phyloP scores from a whole-genome alignment of 2,329 filamentous ascomycete species.

The Dactylellina leptospora region DNA sequence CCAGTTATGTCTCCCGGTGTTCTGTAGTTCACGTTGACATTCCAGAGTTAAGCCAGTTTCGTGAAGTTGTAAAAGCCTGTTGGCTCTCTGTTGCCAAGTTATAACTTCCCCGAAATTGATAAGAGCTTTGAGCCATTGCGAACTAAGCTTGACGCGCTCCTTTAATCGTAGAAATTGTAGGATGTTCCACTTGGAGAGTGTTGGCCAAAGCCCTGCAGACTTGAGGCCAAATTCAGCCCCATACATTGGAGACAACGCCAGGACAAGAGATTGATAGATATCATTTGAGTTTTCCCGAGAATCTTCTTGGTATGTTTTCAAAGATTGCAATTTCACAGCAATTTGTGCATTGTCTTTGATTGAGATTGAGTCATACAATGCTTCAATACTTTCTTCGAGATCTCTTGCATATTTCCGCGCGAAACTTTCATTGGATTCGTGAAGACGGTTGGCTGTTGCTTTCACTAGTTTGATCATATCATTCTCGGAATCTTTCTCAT shows the following conservation, averaged over 20 bases:
- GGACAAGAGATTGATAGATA: neutral
- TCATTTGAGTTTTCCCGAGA: neutral
- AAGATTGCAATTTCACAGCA: no score
- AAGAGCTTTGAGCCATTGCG: constrained; percentile 2
- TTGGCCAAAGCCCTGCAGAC: constrained; percentile 51
- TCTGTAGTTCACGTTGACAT: constrained; percentile 53
- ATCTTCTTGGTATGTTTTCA: no score
- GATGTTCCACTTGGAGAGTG: neutral
- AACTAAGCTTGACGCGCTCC: neutral
- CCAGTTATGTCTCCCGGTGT: constrained; percentile 14
- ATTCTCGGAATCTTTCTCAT: no score
- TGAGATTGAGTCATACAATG: neutral
- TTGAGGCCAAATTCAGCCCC: neutral
- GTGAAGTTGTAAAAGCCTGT: neutral
- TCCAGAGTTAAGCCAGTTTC: constrained; percentile 1
- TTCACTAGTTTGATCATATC: no score
- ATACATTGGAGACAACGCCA: neutral
- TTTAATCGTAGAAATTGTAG: constrained; percentile 11
- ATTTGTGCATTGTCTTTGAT: no score
- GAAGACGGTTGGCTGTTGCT: no score
- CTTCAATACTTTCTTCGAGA: constrained; percentile 15
- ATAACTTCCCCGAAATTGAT: constrained; percentile 19
- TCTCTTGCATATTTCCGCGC: constrained; percentile 10
- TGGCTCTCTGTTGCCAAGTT: constrained; percentile 28
- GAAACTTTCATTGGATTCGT: neutral